Percentiles rank a stretch among this genome's conserved stretches.
Evolutionary conservation across 2,329 filamentous ascomycete species (phyloP).

Genomic region (Phoma sp.): DNA sequence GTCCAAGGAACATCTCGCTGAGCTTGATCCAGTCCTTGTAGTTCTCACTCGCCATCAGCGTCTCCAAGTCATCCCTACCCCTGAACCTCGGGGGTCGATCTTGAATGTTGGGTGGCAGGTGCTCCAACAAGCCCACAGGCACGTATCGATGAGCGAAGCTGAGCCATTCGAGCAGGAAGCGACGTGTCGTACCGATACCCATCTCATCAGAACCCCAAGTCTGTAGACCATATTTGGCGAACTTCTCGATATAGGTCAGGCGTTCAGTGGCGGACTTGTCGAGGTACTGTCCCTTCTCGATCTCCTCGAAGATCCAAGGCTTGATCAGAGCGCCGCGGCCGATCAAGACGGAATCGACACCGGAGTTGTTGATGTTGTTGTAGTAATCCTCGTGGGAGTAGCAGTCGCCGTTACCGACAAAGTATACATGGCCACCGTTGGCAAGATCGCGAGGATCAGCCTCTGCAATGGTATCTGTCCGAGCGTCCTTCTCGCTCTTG

Average conservation of each 20-base stretch:
- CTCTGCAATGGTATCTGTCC: conserved; percentile 79
- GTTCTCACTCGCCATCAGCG: conserved; percentile 86
- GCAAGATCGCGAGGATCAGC: conserved; percentile 76
- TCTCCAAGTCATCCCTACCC: conserved; percentile 90
- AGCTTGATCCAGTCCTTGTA: conserved; percentile 99
- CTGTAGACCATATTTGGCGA: conserved; percentile 87
- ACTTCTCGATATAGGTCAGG: conserved; percentile 84
- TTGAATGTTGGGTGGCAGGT: conserved; percentile 85
- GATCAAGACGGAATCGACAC: conserved; percentile 95
- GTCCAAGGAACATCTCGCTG: conserved; percentile 97
- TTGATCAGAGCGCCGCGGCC: conserved; percentile 96
- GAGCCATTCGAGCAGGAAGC: conserved; percentile 94
- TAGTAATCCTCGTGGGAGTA: conserved; percentile 92
- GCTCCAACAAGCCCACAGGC: conserved; percentile 84
- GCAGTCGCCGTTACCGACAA: conserved; percentile 95
- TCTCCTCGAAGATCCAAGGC: conserved; percentile 98
- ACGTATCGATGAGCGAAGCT: conserved; percentile 94
- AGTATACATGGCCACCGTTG: conserved; percentile 76
- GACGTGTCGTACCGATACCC: conserved; percentile 85
- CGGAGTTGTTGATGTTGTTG: conserved; percentile 74
- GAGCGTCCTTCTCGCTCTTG: conserved; percentile 69
- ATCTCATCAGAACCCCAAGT: conserved; percentile 96
- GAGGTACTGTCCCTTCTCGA: conserved; percentile 86
- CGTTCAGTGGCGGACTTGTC: conserved; percentile 93
- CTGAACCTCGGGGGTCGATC: conserved; percentile 85